Percentiles rank a stretch among this genome's conserved stretches.
Conservation (phyloP, 768 basidiomycete species). For the Zangia roseola region DNA sequence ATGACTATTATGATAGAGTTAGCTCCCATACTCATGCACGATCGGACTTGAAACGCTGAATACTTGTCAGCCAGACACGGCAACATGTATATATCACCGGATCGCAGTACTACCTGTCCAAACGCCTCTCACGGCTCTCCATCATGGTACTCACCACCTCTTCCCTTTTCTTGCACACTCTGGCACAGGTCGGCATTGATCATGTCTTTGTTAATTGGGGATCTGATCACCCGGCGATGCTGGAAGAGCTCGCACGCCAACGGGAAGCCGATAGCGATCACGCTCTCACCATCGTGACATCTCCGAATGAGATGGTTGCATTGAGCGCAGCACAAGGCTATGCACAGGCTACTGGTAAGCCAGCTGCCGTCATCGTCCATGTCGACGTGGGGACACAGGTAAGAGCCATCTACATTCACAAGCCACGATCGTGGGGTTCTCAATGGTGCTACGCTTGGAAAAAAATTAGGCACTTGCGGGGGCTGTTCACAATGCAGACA, state of each 20-base stretch:
- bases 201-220: slow-evolving; percentile 78
- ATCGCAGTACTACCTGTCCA: too few species aligned
- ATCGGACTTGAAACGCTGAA: too few species aligned
- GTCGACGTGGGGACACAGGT: slow-evolving; percentile 73
- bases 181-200: slow-evolving; percentile 57
- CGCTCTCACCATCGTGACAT: slow-evolving; percentile 55
- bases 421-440: neutral
- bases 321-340: slow-evolving; percentile 72
- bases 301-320: slow-evolving; percentile 77
- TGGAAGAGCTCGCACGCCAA: slow-evolving; percentile 67
- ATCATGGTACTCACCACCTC: slow-evolving; percentile 54
- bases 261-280: slow-evolving; percentile 38
- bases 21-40: too few species aligned
- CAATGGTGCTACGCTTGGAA: neutral
- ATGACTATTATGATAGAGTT: too few species aligned
- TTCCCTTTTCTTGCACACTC: slow-evolving; percentile 57
- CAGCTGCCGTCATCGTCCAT: slow-evolving; percentile 72
- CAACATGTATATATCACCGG: too few species aligned
- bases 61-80: too few species aligned
- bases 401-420: slow-evolving; percentile 4
- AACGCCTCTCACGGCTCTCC: too few species aligned
- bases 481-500: slow-evolving; percentile 71
- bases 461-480: slow-evolving; percentile 56
- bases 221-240: slow-evolving; percentile 68
- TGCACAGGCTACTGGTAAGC: slow-evolving; percentile 60